Percentiles rank a stretch among this genome's conserved stretches.
Conservation (phyloP, 164 flowering plant genomes). For the Sextonia rubra region DNA sequence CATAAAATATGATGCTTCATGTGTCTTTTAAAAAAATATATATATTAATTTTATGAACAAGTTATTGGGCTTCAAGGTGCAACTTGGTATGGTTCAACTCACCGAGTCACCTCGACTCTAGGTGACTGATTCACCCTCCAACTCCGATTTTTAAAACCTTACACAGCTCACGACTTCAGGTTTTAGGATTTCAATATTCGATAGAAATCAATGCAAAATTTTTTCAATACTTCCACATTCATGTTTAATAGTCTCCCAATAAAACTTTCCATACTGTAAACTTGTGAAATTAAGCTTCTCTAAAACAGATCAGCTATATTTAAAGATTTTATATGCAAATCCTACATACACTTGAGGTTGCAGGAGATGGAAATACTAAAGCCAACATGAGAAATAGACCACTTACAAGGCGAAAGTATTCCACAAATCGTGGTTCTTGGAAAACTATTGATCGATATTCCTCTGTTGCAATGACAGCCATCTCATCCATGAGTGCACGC, state of each 20-base stretch:
- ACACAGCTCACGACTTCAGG: neutral
- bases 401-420: slow-evolving; percentile 95
- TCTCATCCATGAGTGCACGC: slow-evolving; percentile 89
- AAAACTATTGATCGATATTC: slow-evolving; percentile 90
- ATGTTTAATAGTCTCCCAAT: neutral
- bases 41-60: no score
- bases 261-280: no score
- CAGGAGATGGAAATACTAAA: neutral
- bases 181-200: neutral
- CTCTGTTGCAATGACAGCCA: slow-evolving; percentile 85
- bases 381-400: neutral
- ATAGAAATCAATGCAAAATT: neutral
- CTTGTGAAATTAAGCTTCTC: neutral
- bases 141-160: neutral
- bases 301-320: neutral
- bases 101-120: no score
- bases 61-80: no score
- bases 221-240: neutral
- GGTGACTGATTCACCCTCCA: neutral
- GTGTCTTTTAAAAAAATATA: no score
- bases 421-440: slow-evolving; percentile 91
- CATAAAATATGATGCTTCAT: no score
- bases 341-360: neutral
- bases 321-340: neutral
- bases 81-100: no score